Evolutionary conservation across 768 basidiomycete genomes (phyloP).

Genomic region (Rhodocollybia butyracea): DNA sequence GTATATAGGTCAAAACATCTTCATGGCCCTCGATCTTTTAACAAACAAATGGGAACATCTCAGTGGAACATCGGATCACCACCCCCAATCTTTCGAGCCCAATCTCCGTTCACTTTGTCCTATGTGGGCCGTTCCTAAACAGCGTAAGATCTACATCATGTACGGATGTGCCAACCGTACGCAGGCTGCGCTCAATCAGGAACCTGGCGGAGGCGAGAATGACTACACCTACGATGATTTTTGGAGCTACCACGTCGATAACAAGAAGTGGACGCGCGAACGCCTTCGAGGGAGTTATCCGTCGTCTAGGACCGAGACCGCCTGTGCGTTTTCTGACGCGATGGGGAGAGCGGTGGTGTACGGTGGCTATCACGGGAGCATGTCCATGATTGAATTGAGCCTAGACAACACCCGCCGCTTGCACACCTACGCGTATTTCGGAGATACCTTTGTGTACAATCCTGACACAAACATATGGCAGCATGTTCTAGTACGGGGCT

Average conservation of each 20-base stretch:
- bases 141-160: too few relatives aligned
- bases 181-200: conserved; percentile 6
- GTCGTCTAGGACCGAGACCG: conserved; percentile 21
- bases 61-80: conserved; percentile 4
- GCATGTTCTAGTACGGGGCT: conserved; percentile 24
- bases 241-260: too few relatives aligned
- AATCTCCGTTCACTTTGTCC: conserved; percentile 16
- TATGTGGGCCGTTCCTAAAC: conserved; percentile 17
- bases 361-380: neutral
- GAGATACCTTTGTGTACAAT: conserved; percentile 22
- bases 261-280: conserved; percentile 24
- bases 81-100: conserved; percentile 10
- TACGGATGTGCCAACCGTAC: conserved; percentile 16
- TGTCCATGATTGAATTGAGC: neutral
- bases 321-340: conserved; percentile 8
- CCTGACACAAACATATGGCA: conserved; percentile 16
- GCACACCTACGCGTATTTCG: conserved; percentile 21
- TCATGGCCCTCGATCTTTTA: conserved; percentile 20
- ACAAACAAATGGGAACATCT: too few relatives aligned
- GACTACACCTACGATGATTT: too few relatives aligned
- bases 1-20: conserved; percentile 18
- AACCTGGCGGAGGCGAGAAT: neutral
- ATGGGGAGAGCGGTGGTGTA: neutral
- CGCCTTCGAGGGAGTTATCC: conserved; percentile 20
- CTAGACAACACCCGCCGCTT: neutral